Percentiles rank a stretch among this genome's conserved stretches.
These are phyloP conservation scores for Microascus cirrosus DNA, from an alignment of 2,329 filamentous ascomycete species.

Conservation along the genomic window DNA sequence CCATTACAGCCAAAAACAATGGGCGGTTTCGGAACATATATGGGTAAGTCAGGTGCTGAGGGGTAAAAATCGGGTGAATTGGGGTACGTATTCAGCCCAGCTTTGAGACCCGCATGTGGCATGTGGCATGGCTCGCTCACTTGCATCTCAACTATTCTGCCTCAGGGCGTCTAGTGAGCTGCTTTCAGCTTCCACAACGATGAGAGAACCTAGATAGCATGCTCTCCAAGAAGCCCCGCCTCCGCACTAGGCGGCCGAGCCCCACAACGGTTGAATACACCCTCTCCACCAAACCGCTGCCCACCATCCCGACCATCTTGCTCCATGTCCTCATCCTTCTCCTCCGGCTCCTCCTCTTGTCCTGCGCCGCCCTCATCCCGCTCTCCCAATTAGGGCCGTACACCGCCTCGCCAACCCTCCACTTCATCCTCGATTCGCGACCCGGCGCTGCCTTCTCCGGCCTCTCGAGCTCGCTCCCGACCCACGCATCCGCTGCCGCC, in stretches of 20 bases:
- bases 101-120: too few relatives aligned
- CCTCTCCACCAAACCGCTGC: conserved; percentile 64
- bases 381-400: conserved; percentile 8
- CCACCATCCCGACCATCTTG: conserved; percentile 34
- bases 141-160: background rate
- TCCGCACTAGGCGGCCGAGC: conserved; percentile 58
- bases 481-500: conserved; percentile 26
- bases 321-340: conserved; percentile 30
- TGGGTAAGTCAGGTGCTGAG: background rate
- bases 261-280: conserved; percentile 88
- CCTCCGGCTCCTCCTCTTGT: conserved; percentile 26
- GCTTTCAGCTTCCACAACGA: background rate
- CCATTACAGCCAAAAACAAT: conserved; percentile 45
- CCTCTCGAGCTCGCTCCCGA: conserved; percentile 22
- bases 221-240: conserved; percentile 49
- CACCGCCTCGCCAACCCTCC: conserved; percentile 8
- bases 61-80: background rate
- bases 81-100: too few relatives aligned
- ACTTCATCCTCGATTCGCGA: conserved; percentile 13
- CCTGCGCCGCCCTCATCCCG: conserved; percentile 18
- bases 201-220: conserved; percentile 26
- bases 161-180: background rate
- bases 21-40: background rate
- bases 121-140: background rate
- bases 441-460: conserved; percentile 13